These are phyloP conservation scores for Phytophthora cryptogea DNA, from an alignment of 352 stramenopile species.

Conservation along the genomic window DNA sequence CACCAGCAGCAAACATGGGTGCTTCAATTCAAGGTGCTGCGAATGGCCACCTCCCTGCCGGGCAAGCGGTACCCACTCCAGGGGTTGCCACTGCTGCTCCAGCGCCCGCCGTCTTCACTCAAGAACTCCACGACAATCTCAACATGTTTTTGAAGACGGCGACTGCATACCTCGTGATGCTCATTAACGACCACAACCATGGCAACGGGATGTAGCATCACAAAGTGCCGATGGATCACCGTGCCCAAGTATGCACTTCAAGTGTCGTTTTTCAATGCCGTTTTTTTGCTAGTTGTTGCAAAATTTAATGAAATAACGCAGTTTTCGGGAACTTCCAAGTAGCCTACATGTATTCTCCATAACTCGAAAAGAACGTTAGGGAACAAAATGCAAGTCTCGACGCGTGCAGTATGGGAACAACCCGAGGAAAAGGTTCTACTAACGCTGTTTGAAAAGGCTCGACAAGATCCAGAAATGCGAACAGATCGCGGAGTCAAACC, in stretches of 20 bases:
- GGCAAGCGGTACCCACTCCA: neutral
- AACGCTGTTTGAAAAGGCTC: slow-evolving; percentile 29
- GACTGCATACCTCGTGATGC: slow-evolving; percentile 44
- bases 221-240: neutral
- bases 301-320: neutral
- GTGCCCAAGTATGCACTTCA: neutral
- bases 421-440: slow-evolving; percentile 32
- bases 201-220: slow-evolving; percentile 9
- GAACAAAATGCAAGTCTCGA: neutral
- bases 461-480: slow-evolving; percentile 18
- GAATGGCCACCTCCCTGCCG: slow-evolving; percentile 7
- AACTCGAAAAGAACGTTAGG: slow-evolving; percentile 2
- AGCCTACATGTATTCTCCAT: slow-evolving; percentile 6
- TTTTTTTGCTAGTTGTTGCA: neutral
- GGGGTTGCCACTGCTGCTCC: neutral
- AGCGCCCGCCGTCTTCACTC: slow-evolving; percentile 24
- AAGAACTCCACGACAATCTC: slow-evolving; percentile 42
- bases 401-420: slow-evolving; percentile 29
- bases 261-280: neutral
- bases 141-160: slow-evolving; percentile 50
- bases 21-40: slow-evolving; percentile 12
- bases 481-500: slow-evolving; percentile 28
- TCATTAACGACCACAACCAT: slow-evolving; percentile 42
- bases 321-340: slow-evolving; percentile 15
- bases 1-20: slow-evolving; percentile 24